Evolutionary conservation across 257 asterid genomes (phyloP).

Genomic region (Plectranthus barbatus): DNA sequence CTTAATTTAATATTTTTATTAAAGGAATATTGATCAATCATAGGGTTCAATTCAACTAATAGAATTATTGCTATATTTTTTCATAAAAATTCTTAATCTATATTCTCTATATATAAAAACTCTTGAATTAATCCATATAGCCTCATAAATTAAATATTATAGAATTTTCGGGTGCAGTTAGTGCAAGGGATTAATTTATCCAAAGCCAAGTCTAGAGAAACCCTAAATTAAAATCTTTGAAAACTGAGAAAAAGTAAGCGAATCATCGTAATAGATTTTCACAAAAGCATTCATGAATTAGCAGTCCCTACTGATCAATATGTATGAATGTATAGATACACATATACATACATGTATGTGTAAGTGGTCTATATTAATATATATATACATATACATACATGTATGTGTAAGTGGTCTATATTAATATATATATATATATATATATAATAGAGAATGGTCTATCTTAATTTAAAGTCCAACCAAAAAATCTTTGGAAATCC

Average conservation of each 20-base stretch:
- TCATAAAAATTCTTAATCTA: too few relatives aligned
- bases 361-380: not conserved
- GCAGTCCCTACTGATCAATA: constrained; percentile 15
- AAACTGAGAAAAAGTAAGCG: constrained; percentile 13
- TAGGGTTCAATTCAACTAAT: too few relatives aligned
- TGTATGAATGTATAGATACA: not conserved
- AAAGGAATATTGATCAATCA: too few relatives aligned
- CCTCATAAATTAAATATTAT: too few relatives aligned
- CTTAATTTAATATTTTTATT: too few relatives aligned
- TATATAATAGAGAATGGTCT: not conserved
- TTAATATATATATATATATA: not conserved
- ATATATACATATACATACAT: too few relatives aligned
- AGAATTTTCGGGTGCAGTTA: too few relatives aligned
- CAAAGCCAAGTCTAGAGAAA: not conserved
- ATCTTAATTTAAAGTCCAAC: not conserved
- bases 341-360: too few relatives aligned
- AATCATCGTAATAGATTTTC: constrained; percentile 17
- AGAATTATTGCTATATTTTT: too few relatives aligned
- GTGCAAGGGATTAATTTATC: not conserved
- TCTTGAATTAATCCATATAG: too few relatives aligned
- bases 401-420: too few relatives aligned
- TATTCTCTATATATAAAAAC: too few relatives aligned
- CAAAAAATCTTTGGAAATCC: constrained; percentile 24
- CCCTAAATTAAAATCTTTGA: constrained; percentile 8
- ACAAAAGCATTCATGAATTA: constrained; percentile 13